Evolutionary conservation across 192 early-diverging fungal genomes (phyloP).

Genomic region (Mortierella antarctica): DNA sequence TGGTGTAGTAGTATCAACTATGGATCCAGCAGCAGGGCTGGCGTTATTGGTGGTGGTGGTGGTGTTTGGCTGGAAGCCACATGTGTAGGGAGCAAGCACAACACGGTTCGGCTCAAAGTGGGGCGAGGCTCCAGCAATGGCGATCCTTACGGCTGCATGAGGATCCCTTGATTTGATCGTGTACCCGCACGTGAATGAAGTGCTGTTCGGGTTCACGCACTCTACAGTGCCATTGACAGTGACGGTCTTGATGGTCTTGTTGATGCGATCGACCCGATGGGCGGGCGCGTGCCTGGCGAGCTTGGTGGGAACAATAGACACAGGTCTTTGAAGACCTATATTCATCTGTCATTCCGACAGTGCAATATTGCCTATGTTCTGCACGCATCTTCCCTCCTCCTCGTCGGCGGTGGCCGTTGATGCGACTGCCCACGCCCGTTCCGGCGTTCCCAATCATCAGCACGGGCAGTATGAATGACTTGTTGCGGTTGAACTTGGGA

Average conservation of each 20-base stretch:
- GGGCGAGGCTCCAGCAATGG: background rate
- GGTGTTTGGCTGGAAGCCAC: too few species aligned
- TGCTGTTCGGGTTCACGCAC: background rate
- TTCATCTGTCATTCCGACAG: background rate
- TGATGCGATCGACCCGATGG: background rate
- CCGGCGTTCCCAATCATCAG: constrained; percentile 1
- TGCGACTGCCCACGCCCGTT: constrained; percentile 1
- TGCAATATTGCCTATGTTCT: background rate
- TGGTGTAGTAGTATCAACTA: too few species aligned
- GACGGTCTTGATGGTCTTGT: background rate
- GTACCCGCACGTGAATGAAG: background rate
- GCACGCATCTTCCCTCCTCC: constrained; percentile 1
- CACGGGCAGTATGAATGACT: constrained; percentile 1
- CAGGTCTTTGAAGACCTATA: constrained; percentile 2
- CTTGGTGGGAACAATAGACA: background rate
- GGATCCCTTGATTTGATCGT: constrained; percentile 1
- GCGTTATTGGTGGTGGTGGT: too few species aligned
- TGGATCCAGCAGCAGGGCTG: too few species aligned
- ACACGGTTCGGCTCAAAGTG: too few species aligned
- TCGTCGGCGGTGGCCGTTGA: background rate
- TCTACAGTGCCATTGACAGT: background rate
- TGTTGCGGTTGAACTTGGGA: too few species aligned
- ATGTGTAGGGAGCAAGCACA: too few species aligned
- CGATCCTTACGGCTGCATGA: background rate
- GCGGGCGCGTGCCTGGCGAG: background rate